Conservation (phyloP, 1,284 basidiomycete species). For the Phylloporus sp. region DNA sequence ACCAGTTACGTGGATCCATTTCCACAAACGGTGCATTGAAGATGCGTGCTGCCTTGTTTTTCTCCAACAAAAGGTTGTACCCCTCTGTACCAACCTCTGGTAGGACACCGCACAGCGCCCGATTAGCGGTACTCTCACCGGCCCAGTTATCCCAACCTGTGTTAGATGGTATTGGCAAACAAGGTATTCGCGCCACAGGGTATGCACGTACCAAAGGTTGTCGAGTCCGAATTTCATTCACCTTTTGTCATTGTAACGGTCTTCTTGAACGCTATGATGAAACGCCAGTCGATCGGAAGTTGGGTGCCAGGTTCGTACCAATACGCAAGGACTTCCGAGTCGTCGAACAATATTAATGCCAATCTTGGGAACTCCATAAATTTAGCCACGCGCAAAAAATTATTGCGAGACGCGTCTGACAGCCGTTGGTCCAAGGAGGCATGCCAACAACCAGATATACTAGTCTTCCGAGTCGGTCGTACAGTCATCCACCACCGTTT, state of each 20-base stretch:
- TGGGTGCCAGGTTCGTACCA: not conserved
- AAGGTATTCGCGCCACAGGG: not conserved
- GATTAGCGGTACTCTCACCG: no score
- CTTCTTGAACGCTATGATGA: not conserved
- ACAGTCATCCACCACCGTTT: no score
- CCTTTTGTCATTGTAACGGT: no score
- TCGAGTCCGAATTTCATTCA: not conserved
- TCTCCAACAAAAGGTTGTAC: not conserved
- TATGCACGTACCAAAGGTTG: not conserved
- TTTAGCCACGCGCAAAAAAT: not conserved
- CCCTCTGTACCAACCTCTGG: not conserved
- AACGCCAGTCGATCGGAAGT: not conserved
- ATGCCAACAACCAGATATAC: no score
- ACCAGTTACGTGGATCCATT: not conserved
- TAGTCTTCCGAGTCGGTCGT: no score
- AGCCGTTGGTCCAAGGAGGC: not conserved
- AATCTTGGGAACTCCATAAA: not conserved
- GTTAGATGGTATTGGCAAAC: not conserved
- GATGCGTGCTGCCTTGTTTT: not conserved
- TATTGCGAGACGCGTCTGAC: not conserved
- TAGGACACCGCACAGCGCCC: not conserved
- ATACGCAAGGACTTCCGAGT: constrained; percentile 6
- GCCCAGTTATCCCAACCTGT: not conserved
- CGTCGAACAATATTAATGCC: not conserved
- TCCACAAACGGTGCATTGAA: constrained; percentile 1